Evolutionary conservation across 2,329 filamentous ascomycete species (phyloP).

Genomic region (Cercospora citrullina): DNA sequence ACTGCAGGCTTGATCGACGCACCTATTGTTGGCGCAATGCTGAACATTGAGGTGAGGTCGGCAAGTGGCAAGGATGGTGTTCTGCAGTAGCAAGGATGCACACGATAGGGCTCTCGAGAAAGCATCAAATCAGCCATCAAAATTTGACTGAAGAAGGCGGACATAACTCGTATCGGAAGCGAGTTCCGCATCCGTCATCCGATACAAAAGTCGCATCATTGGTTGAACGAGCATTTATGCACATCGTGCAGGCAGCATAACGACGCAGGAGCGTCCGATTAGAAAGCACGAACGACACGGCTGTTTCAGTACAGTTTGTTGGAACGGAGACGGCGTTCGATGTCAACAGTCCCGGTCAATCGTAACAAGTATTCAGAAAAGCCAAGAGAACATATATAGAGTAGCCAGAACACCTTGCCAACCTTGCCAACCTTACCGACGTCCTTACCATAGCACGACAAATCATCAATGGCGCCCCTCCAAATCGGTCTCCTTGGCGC

Average conservation of each 20-base stretch:
- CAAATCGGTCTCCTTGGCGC: slow-evolving; percentile 39
- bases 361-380: neutral
- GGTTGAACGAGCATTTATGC: neutral
- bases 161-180: neutral
- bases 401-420: neutral
- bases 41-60: neutral
- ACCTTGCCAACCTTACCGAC: neutral
- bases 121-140: neutral
- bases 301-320: neutral
- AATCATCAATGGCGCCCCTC: slow-evolving; percentile 14
- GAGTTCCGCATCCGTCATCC: neutral
- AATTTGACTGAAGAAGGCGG: neutral
- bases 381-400: neutral
- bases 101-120: neutral
- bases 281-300: neutral
- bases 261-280: neutral
- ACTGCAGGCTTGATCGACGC: neutral
- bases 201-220: neutral
- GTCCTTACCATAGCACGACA: neutral
- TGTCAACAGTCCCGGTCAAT: neutral
- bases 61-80: neutral
- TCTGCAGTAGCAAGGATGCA: neutral
- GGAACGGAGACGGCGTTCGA: neutral
- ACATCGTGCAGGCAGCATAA: neutral
- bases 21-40: neutral